Conservation (phyloP, 2,329 filamentous ascomycete species). For the Coniochaeta ligniaria region DNA sequence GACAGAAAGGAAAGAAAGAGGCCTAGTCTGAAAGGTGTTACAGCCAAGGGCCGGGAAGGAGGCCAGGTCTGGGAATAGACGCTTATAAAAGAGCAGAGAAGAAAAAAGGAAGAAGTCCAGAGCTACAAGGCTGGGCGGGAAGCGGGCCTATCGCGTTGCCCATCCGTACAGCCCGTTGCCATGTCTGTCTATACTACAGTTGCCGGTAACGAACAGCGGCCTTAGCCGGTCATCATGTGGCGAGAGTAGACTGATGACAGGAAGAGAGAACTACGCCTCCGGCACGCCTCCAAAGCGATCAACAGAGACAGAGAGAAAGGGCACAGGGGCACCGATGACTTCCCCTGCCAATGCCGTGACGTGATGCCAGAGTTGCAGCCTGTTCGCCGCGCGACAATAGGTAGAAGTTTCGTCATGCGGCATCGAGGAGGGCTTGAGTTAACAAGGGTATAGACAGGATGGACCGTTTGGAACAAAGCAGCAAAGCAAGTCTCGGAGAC, state of each 20-base stretch:
- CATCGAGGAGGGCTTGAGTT: not conserved
- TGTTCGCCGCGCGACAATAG: not conserved
- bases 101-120: not conserved
- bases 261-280: not conserved
- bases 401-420: not conserved
- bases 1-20: not conserved
- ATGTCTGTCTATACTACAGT: not conserved
- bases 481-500: not conserved
- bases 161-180: not conserved
- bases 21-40: not conserved
- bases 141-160: not conserved
- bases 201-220: no score
- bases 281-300: not conserved
- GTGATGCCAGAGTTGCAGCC: not conserved
- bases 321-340: not conserved
- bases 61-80: not conserved
- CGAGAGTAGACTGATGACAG: not conserved
- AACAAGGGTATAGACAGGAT: not conserved
- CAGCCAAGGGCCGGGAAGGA: not conserved
- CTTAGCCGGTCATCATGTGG: not conserved
- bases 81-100: not conserved
- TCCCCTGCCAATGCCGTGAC: not conserved
- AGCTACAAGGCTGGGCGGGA: constrained; percentile 2
- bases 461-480: not conserved
- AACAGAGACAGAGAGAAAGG: not conserved